Evolutionary conservation across 2,329 filamentous ascomycete genomes (phyloP).

Genomic region (Chalara sp.): DNA sequence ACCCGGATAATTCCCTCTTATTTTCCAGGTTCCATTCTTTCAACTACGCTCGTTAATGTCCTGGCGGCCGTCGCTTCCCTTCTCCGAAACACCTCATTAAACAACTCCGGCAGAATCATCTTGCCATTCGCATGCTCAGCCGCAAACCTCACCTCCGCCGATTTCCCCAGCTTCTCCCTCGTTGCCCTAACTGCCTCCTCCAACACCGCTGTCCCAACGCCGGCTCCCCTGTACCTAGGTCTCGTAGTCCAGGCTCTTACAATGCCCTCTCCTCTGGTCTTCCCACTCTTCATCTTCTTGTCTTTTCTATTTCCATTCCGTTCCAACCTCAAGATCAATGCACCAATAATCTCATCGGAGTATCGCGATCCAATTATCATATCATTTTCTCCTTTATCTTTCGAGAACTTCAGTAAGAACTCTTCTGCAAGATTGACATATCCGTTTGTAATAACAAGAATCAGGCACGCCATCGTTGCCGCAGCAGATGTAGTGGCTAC

Average conservation of each 20-base stretch:
- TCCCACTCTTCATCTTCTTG: slow-evolving; percentile 19
- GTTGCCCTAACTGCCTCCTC: no score
- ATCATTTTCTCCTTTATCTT: slow-evolving; percentile 35
- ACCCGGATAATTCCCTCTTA: no score
- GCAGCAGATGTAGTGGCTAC: slow-evolving; percentile 52
- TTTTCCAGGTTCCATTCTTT: no score
- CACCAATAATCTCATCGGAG: slow-evolving; percentile 63
- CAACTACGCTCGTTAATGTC: no score
- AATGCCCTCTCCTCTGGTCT: slow-evolving; percentile 56
- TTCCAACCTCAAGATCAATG: slow-evolving; percentile 62
- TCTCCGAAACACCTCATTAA: slow-evolving; percentile 46
- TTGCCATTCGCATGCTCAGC: slow-evolving; percentile 73
- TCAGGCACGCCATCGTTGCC: slow-evolving; percentile 55
- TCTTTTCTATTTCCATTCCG: slow-evolving; percentile 23
- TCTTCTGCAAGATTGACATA: slow-evolving; percentile 33
- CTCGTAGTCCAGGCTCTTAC: slow-evolving; percentile 80
- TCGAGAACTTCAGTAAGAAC: slow-evolving; percentile 20
- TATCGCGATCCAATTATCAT: no score
- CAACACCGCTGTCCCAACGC: slow-evolving; percentile 65
- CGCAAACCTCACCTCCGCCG: slow-evolving; percentile 65
- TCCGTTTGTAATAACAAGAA: no score
- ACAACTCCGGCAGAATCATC: no score
- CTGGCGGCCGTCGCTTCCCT: slow-evolving; percentile 51
- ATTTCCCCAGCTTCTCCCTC: no score
- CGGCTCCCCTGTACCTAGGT: slow-evolving; percentile 60